Evolutionary conservation across 148 eudicot genomes (phyloP).

Genomic region (Rhododendron simsii): DNA sequence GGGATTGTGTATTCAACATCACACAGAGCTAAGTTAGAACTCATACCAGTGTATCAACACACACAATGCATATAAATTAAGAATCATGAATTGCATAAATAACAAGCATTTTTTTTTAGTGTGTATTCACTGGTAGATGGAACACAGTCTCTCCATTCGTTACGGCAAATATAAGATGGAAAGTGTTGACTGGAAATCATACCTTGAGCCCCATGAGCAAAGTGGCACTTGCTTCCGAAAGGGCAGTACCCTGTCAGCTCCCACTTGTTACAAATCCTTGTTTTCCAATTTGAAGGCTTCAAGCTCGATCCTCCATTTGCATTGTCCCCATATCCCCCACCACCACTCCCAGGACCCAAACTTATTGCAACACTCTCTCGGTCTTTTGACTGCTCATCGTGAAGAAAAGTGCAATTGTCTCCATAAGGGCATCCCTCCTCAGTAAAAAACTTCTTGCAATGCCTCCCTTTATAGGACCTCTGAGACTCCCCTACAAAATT

Average conservation of each 20-base stretch:
- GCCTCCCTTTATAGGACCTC: slow-evolving; percentile 85
- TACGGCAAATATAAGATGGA: not conserved
- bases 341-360: slow-evolving; percentile 46
- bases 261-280: slow-evolving; percentile 97
- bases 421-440: slow-evolving; percentile 97
- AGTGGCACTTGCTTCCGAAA: slow-evolving; percentile 96
- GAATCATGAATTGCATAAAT: not conserved
- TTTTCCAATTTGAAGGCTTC: slow-evolving; percentile 96
- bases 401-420: slow-evolving; percentile 80
- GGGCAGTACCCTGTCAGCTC: slow-evolving; percentile 93
- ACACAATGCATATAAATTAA: not conserved
- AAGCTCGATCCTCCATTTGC: slow-evolving; percentile 24
- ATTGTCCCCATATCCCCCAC: slow-evolving; percentile 28
- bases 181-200: slow-evolving; percentile 1
- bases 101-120: not conserved
- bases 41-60: not conserved
- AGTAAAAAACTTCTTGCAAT: slow-evolving; percentile 84
- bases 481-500: slow-evolving; percentile 51
- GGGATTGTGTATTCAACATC: not conserved
- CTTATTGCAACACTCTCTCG: slow-evolving; percentile 72
- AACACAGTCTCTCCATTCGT: not conserved
- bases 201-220: slow-evolving; percentile 73
- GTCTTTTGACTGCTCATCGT: slow-evolving; percentile 85
- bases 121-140: not conserved
- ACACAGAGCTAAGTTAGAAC: not conserved